These are phyloP conservation scores for Clavispora fructus DNA, from an alignment of 805 yeast species.

Conservation along the genomic window DNA sequence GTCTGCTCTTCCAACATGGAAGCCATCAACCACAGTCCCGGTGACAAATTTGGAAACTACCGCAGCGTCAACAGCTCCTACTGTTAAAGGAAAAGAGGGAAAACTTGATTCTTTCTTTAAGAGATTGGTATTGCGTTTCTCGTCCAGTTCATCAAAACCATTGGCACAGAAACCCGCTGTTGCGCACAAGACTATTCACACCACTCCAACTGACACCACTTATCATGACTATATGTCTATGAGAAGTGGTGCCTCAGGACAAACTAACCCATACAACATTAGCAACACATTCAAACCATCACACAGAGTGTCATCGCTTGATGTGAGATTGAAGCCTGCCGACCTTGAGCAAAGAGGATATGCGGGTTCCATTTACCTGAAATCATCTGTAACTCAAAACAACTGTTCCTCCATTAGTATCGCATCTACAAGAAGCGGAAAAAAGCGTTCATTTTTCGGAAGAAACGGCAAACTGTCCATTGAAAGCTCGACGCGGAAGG, in stretches of 20 bases:
- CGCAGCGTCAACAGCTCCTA: background rate
- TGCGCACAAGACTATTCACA: background rate
- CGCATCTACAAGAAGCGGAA: background rate
- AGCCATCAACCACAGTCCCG: background rate
- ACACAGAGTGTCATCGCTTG: constrained; percentile 11
- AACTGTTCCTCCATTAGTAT: background rate
- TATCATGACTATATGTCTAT: background rate
- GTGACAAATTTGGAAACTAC: background rate
- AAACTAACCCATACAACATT: background rate
- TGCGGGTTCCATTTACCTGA: constrained; percentile 9
- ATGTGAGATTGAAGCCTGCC: constrained; percentile 5
- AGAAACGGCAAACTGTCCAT: background rate
- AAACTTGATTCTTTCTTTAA: background rate
- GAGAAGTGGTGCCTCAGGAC: background rate
- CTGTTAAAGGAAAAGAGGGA: background rate
- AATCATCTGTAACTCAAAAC: background rate
- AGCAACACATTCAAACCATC: constrained; percentile 1
- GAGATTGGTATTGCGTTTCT: background rate
- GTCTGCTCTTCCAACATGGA: background rate
- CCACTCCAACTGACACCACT: background rate
- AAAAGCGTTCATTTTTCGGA: background rate
- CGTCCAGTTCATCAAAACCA: background rate
- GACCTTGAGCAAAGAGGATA: constrained; percentile 4
- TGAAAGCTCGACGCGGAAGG: constrained; percentile 4
- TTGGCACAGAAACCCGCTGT: background rate